Evolutionary conservation across 2,329 filamentous ascomycete genomes (phyloP).

Genomic region (Beauveria bassiana): DNA sequence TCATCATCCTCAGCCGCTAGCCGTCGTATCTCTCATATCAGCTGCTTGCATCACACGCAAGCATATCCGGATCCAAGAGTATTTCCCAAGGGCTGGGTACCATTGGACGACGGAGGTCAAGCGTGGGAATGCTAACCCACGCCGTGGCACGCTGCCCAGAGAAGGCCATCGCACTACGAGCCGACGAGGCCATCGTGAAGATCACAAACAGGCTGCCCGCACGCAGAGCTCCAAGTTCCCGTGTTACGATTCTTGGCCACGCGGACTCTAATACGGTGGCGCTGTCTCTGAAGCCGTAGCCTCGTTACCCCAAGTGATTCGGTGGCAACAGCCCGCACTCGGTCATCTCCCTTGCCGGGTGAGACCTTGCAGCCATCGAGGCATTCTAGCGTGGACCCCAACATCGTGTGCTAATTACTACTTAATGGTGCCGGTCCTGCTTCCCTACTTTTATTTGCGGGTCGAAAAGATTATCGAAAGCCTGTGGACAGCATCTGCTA

Average conservation of each 20-base stretch:
- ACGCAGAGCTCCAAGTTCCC: not conserved
- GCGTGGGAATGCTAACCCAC: slow-evolving; percentile 7
- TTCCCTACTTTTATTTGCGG: slow-evolving; percentile 13
- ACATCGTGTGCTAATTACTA: slow-evolving; percentile 15
- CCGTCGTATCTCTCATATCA: not conserved
- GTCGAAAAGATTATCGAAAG: slow-evolving; percentile 8
- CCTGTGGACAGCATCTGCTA: slow-evolving; percentile 7
- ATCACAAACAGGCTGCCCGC: not conserved
- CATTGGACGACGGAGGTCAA: not conserved
- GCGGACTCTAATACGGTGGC: slow-evolving; percentile 1
- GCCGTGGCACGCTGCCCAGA: not conserved
- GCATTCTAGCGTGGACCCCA: slow-evolving; percentile 12
- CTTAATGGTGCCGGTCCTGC: slow-evolving; percentile 13
- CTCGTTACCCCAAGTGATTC: slow-evolving; percentile 4
- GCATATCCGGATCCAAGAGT: not conserved
- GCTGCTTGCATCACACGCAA: not conserved
- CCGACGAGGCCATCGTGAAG: slow-evolving; percentile 12
- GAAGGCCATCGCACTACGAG: not conserved
- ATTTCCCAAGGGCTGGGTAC: not conserved
- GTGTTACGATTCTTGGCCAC: not conserved
- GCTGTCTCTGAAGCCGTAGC: slow-evolving; percentile 9
- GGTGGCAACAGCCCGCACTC: slow-evolving; percentile 7
- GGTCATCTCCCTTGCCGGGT: slow-evolving; percentile 20
- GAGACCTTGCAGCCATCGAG: slow-evolving; percentile 17
- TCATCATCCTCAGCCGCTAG: not conserved